Base-by-base conservation (phyloP, 768 basidiomycete genomes). In the Lentinula detonsa region DNA sequence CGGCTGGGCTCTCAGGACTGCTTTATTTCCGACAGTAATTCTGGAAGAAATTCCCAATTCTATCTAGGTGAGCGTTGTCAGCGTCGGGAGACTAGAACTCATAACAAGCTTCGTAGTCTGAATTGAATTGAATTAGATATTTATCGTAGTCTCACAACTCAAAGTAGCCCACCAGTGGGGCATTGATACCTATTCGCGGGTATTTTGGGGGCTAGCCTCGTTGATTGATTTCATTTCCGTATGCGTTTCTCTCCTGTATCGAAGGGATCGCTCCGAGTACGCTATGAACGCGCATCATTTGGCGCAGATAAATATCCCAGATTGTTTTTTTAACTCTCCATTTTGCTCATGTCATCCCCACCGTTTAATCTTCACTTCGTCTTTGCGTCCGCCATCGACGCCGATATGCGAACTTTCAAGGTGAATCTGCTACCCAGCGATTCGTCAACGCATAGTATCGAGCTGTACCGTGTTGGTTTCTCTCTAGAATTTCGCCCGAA, bases 371-470 rank as follows among this genome's bases (percentile, higher is more conserved):
- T 83, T 49, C 73, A 70, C 6, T 76, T 82, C 63, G 65, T 69
- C 9, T 75, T 69, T 61, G 65, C 73, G 23, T 64, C 66, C 33
- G 68, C 70, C 21, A 49, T 63, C 6, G 68, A 67, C 35, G 53
- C 66, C 8, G 79, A 83, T 67, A 67, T 73, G 62, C 81, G 83
- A 39, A 76, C 80, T 3, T 78, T 81, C 65, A 73, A 73, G 5
- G 73, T 80, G 35, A 67, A 72, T 58, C 73, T 76, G 59, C 66
- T 74, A 18, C 61, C 70, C 10, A 70, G 70, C n/a, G 70, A 64
- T 21, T 64, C 69, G 2, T 51, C 66, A 1, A 51, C 54, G 15
- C 65, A 66, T 18, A 66, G 72, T 31, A 59, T 75, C 42, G 76
- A 80, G 57, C 60, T 81, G 23, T 84, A 84, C 71, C 79, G 74